Percentiles rank a stretch among this genome's conserved stretches.
These are phyloP conservation scores for Phytophthora kernoviae DNA, from an alignment of 352 stramenopile genomes.

Conservation along the genomic window DNA sequence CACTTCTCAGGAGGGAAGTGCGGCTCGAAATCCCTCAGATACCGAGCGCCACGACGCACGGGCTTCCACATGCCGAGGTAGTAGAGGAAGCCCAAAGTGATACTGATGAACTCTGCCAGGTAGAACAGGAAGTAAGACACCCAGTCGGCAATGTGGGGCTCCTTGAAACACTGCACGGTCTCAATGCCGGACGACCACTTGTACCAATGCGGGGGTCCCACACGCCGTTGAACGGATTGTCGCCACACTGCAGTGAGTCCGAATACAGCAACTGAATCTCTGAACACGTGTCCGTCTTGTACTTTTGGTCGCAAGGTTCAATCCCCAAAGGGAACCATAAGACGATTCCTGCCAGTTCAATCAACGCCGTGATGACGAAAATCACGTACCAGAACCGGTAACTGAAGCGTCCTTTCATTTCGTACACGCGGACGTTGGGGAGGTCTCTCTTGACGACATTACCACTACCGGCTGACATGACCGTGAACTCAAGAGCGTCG, in stretches of 20 bases:
- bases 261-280: conserved; percentile 61
- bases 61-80: conserved; percentile 85
- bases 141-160: conserved; percentile 63
- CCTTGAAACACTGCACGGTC: conserved; percentile 66
- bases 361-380: conserved; percentile 67
- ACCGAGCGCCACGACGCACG: conserved; percentile 69
- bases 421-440: conserved; percentile 78
- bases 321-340: conserved; percentile 48
- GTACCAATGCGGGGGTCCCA: conserved; percentile 80
- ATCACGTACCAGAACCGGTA: conserved; percentile 79
- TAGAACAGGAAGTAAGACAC: conserved; percentile 79
- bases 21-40: conserved; percentile 71
- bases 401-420: conserved; percentile 74
- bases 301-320: conserved; percentile 69
- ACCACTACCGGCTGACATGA: conserved; percentile 71
- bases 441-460: conserved; percentile 83
- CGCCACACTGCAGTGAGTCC: conserved; percentile 49
- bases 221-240: conserved; percentile 72
- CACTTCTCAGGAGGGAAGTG: conserved; percentile 72
- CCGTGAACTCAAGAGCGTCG: conserved; percentile 73
- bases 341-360: conserved; percentile 58
- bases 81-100: conserved; percentile 69
- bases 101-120: conserved; percentile 74
- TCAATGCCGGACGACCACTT: conserved; percentile 61
- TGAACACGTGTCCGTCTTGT: conserved; percentile 50